Evolutionary conservation across 2,329 filamentous ascomycete genomes (phyloP).

Genomic region (Ceratocystiopsis brevicomis): DNA sequence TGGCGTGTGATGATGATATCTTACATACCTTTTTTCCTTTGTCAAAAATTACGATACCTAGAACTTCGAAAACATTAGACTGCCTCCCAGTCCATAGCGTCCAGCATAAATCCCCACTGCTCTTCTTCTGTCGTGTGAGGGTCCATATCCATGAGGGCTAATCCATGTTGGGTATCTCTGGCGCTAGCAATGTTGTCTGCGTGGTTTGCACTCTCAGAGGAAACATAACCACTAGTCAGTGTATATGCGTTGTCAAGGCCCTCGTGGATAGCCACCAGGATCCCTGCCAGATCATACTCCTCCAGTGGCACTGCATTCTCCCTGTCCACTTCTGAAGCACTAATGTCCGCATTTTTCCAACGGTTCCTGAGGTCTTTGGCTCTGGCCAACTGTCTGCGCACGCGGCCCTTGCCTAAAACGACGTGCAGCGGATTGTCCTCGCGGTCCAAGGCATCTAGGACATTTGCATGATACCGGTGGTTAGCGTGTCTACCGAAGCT

Average conservation of each 20-base stretch:
- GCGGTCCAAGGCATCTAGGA: conserved; percentile 42
- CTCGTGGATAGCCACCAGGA: conserved; percentile 35
- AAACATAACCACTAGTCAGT: conserved; percentile 28
- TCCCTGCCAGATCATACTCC: conserved; percentile 41
- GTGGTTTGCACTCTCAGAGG: no score
- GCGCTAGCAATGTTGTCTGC: neutral
- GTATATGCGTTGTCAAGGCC: conserved; percentile 40
- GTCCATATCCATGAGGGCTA: conserved; percentile 7
- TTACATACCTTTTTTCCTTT: no score
- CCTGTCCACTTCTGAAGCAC: neutral
- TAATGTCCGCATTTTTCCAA: conserved; percentile 48
- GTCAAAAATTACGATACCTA: no score
- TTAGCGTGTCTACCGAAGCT: neutral
- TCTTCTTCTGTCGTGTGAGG: conserved; percentile 17
- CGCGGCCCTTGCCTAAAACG: conserved; percentile 34
- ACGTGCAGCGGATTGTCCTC: conserved; percentile 34
- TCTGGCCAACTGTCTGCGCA: conserved; percentile 37
- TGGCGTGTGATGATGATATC: no score
- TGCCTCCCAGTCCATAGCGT: conserved; percentile 22
- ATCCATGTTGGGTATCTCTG: neutral
- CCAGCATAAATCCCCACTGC: conserved; percentile 38
- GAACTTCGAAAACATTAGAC: conserved; percentile 1
- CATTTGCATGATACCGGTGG: conserved; percentile 48
- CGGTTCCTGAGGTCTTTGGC: conserved; percentile 54
- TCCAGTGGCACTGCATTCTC: conserved; percentile 24